Conservation (phyloP, 202 grass and related monocot genomes). For the Setaria italica region DNA sequence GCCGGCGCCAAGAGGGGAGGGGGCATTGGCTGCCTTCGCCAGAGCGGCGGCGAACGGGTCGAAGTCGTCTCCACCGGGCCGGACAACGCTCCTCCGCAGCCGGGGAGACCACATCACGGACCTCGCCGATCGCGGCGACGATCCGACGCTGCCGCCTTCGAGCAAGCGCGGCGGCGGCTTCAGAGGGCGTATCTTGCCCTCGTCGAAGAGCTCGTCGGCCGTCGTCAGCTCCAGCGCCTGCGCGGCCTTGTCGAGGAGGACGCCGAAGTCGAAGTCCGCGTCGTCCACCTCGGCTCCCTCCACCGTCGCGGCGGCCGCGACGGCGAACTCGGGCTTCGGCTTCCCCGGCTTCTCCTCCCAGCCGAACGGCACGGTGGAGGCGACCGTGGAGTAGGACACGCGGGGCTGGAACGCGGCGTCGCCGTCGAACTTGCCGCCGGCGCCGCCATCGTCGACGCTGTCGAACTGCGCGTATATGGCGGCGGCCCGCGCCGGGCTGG, state of each 20-base stretch:
- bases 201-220: conserved; percentile 88
- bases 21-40: conserved; percentile 59
- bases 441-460: not conserved
- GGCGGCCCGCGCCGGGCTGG: conserved; percentile 71
- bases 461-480: conserved; percentile 72
- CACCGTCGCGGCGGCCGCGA: not conserved
- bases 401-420: conserved; percentile 43
- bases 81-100: conserved; percentile 17
- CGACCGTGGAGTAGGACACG: conserved; percentile 49
- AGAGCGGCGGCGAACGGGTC: conserved; percentile 85
- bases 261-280: conserved; percentile 79
- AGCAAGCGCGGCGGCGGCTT: conserved; percentile 80
- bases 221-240: conserved; percentile 43
- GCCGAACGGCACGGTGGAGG: conserved; percentile 70
- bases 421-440: not conserved
- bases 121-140: conserved; percentile 71
- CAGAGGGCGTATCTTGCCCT: conserved; percentile 82
- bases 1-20: conserved; percentile 29
- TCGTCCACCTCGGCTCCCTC: conserved; percentile 16
- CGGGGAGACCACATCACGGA: conserved; percentile 64
- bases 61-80: conserved; percentile 52
- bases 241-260: conserved; percentile 55
- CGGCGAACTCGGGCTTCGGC: conserved; percentile 55
- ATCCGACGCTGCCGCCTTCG: conserved; percentile 64
- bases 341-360: conserved; percentile 94